Conservation (phyloP, 768 basidiomycete species). For the Suillus sp. region DNA sequence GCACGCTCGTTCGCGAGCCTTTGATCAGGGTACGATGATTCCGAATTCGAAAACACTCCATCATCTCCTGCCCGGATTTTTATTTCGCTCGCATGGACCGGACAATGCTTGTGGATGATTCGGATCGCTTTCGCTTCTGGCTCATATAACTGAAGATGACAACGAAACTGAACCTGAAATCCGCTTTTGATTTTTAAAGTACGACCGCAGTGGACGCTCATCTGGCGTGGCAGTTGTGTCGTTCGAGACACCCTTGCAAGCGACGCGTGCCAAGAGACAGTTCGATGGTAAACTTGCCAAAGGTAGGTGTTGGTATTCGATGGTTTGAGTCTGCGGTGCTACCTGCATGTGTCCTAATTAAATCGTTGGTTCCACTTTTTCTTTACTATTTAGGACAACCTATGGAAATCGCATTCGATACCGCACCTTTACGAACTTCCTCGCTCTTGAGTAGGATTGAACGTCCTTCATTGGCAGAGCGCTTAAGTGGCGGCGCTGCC, state of each 20-base stretch:
- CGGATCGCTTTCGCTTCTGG: slow-evolving; percentile 47
- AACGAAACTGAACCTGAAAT: slow-evolving; percentile 61
- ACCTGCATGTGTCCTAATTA: slow-evolving; percentile 12
- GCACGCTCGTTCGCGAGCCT: slow-evolving; percentile 91
- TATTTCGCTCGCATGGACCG: slow-evolving; percentile 34
- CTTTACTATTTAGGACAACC: slow-evolving; percentile 62
- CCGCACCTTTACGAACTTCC: slow-evolving; percentile 47
- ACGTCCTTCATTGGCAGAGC: slow-evolving; percentile 69
- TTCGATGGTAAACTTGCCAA: slow-evolving; percentile 88
- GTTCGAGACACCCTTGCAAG: slow-evolving; percentile 79
- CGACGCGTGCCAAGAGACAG: slow-evolving; percentile 79
- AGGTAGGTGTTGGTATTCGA: slow-evolving; percentile 47
- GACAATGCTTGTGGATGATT: slow-evolving; percentile 25
- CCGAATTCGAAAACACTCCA: slow-evolving; percentile 42
- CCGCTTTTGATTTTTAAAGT: slow-evolving; percentile 62
- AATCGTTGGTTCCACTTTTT: slow-evolving; percentile 11
- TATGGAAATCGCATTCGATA: slow-evolving; percentile 70
- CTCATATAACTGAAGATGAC: slow-evolving; percentile 35
- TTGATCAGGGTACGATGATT: slow-evolving; percentile 87
- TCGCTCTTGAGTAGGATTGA: slow-evolving; percentile 77
- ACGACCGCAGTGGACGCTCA: slow-evolving; percentile 94
- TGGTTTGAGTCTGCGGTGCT: not conserved
- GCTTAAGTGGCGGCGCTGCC: slow-evolving; percentile 54
- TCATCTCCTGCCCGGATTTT: slow-evolving; percentile 32
- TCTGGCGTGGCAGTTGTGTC: slow-evolving; percentile 78